Percentiles rank a stretch among this genome's conserved stretches.
phyloP scores from a whole-genome alignment of 2,329 filamentous ascomycete genomes.

The Chaetomium sp. region DNA sequence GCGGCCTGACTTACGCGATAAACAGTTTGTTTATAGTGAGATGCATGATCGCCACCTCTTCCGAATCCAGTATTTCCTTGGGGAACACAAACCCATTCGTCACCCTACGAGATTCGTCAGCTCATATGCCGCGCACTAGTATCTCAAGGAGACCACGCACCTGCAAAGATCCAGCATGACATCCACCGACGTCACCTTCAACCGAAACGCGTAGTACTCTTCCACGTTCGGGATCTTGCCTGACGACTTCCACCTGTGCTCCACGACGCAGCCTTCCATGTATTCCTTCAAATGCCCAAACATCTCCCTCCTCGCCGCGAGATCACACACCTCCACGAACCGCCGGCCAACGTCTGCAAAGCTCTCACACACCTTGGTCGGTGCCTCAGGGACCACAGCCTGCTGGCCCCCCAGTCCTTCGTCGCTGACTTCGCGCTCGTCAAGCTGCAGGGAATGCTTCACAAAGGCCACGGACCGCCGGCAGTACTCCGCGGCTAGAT shows the following conservation, averaged over 20 bases:
- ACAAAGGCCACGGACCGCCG: conserved; percentile 11
- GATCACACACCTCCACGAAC: background rate
- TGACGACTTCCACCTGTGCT: conserved; percentile 11
- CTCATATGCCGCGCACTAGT: background rate
- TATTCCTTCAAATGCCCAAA: conserved; percentile 11
- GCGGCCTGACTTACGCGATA: conserved; percentile 10
- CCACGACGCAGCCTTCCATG: conserved; percentile 16
- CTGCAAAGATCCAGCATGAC: conserved; percentile 11
- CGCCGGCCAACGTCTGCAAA: conserved; percentile 12
- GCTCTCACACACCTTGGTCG: conserved; percentile 12
- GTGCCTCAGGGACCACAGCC: background rate
- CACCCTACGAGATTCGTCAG: conserved; percentile 4
- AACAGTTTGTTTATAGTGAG: conserved; percentile 10
- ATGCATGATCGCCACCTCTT: conserved; percentile 3
- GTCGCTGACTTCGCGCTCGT: background rate
- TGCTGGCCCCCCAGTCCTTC: background rate
- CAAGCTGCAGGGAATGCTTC: conserved; percentile 1
- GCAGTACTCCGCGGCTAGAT: conserved; percentile 11
- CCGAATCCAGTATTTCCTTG: background rate
- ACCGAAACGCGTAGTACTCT: conserved; percentile 14
- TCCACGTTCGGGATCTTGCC: conserved; percentile 9
- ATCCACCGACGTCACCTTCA: conserved; percentile 14
- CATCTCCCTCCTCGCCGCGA: conserved; percentile 2
- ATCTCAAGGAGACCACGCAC: background rate
- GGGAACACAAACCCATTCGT: conserved; percentile 10